phyloP scores from a whole-genome alignment of 148 eudicot genomes.

The Arbutus unedo region DNA sequence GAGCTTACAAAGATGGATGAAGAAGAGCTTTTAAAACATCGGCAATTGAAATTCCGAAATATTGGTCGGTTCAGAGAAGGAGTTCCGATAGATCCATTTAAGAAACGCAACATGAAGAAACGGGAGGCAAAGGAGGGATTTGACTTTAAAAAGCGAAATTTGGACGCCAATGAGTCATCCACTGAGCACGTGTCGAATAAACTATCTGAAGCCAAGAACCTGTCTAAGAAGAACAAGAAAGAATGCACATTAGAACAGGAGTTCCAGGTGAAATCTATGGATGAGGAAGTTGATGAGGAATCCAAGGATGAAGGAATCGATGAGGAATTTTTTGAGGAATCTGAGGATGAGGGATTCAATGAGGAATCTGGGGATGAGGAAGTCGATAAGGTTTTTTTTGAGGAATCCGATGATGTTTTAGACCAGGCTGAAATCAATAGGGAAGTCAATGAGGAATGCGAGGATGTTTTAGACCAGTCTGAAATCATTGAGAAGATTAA shows the following conservation, averaged over 20 bases:
- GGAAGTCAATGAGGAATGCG: neutral
- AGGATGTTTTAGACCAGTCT: neutral
- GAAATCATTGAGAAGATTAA: neutral
- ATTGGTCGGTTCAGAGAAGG: conserved; percentile 71
- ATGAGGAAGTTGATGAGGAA: neutral
- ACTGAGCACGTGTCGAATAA: conserved; percentile 57
- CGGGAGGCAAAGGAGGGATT: conserved; percentile 66
- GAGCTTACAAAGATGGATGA: conserved; percentile 74
- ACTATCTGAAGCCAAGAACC: conserved; percentile 44
- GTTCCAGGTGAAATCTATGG: neutral
- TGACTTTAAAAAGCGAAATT: conserved; percentile 63
- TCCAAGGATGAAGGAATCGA: neutral
- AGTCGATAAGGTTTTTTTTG: neutral
- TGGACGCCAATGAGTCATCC: conserved; percentile 48
- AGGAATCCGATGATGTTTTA: neutral
- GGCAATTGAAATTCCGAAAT: conserved; percentile 70
- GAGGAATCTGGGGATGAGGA: neutral
- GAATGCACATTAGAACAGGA: conserved; percentile 33
- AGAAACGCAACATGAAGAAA: conserved; percentile 62
- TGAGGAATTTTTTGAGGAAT: conserved; percentile 2
- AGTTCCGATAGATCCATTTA: conserved; percentile 52
- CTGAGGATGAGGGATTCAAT: neutral
- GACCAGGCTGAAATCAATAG: neutral
- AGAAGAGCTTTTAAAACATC: conserved; percentile 56
- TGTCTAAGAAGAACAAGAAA: conserved; percentile 44